Evolutionary conservation across 2,329 filamentous ascomycete genomes (phyloP).

Genomic region (Paecilomyces sp.): DNA sequence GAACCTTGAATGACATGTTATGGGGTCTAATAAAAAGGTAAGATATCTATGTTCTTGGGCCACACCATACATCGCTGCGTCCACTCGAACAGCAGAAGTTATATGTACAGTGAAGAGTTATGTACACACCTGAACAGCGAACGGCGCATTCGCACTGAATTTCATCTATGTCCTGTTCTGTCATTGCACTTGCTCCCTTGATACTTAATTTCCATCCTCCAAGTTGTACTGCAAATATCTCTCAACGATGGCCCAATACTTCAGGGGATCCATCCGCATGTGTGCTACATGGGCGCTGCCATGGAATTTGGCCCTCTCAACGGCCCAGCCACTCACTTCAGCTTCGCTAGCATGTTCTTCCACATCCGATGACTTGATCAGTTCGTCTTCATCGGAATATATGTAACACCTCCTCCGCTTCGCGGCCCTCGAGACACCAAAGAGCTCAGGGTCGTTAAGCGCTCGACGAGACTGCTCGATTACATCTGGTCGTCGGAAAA

Average conservation of each 20-base stretch:
- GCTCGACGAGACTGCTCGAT: constrained; percentile 18
- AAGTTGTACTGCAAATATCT: constrained; percentile 6
- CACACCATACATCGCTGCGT: too few species aligned
- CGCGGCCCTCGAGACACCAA: constrained; percentile 3
- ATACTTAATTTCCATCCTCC: constrained; percentile 3
- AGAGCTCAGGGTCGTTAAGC: constrained; percentile 23
- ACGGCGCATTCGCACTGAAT: not conserved
- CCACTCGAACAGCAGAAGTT: too few species aligned
- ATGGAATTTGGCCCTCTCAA: constrained; percentile 29
- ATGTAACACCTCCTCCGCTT: constrained; percentile 29
- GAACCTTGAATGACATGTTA: not conserved
- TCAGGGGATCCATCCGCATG: constrained; percentile 29
- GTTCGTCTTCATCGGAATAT: constrained; percentile 32
- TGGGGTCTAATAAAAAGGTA: too few species aligned
- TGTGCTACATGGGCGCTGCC: constrained; percentile 32
- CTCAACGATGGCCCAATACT: constrained; percentile 32
- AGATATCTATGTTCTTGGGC: too few species aligned
- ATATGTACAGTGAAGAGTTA: too few species aligned
- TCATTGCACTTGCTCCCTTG: too few species aligned
- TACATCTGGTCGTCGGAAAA: constrained; percentile 15
- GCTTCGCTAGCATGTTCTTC: constrained; percentile 29
- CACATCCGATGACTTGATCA: constrained; percentile 28
- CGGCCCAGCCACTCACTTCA: constrained; percentile 22
- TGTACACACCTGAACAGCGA: not conserved
- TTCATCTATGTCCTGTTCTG: not conserved